Evolutionary conservation across 148 eudicot species (phyloP).

Genomic region (Rhododendron simsii): DNA sequence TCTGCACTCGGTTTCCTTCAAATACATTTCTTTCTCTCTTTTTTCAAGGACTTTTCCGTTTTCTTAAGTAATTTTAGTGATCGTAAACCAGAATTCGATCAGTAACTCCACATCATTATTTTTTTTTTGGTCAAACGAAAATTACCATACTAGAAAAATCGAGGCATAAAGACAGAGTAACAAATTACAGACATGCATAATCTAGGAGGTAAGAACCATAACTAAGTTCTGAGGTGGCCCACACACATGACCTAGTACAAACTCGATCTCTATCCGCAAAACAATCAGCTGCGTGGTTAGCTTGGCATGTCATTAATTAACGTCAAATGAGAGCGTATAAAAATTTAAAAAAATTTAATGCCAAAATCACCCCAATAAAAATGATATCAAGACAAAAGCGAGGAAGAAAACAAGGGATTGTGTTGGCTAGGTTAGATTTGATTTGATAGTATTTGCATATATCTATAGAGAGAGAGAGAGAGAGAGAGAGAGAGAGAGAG

Average conservation of each 20-base stretch:
- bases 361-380: neutral
- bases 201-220: no score
- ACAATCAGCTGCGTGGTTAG: no score
- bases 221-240: no score
- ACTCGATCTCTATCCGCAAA: no score
- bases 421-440: slow-evolving; percentile 17
- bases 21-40: neutral
- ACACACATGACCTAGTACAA: no score
- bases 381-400: neutral
- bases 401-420: slow-evolving; percentile 4
- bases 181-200: no score
- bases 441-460: slow-evolving; percentile 9
- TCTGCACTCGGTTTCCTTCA: neutral
- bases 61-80: neutral
- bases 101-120: neutral
- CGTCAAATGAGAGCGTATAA: neutral
- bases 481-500: slow-evolving; percentile 17
- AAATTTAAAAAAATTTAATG: neutral
- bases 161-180: no score
- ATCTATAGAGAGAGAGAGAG: slow-evolving; percentile 12
- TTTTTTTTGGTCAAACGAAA: no score
- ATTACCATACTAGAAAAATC: no score
- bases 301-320: neutral
- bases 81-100: neutral
- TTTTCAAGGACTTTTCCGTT: neutral